Percentiles rank a stretch among this genome's conserved stretches.
Conservation (phyloP, 2,329 filamentous ascomycete genomes). For the Exophiala dermatitidis region DNA sequence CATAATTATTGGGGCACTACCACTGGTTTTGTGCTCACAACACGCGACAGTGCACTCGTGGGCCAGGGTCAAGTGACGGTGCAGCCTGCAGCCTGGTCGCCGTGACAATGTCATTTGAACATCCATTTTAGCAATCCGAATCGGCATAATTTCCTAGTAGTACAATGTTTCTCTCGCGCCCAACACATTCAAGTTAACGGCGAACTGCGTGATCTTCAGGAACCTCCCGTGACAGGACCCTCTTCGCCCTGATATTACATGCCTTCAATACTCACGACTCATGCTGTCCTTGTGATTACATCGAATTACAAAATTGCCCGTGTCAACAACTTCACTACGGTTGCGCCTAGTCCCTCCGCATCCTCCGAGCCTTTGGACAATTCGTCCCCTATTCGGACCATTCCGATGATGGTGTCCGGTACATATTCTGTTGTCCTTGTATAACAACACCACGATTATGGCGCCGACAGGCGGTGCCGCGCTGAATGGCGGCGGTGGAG, state of each 20-base stretch:
- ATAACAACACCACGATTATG: slow-evolving; percentile 42
- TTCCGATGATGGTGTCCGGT: slow-evolving; percentile 10
- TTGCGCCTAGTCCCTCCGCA: no score
- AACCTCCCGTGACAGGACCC: not conserved
- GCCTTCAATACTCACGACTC: not conserved
- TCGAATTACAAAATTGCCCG: no score
- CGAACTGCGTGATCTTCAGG: not conserved
- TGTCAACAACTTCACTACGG: no score
- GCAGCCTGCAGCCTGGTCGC: not conserved
- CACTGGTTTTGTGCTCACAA: no score
- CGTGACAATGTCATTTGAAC: not conserved
- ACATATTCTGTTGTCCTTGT: not conserved
- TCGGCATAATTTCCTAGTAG: not conserved
- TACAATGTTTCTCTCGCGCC: not conserved
- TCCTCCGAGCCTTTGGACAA: no score
- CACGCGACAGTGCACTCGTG: not conserved
- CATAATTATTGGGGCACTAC: not conserved
- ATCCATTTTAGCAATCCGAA: not conserved
- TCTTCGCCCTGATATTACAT: not conserved
- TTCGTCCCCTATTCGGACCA: not conserved
- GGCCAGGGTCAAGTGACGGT: not conserved
- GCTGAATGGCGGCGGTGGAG: slow-evolving; percentile 43
- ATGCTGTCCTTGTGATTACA: not conserved
- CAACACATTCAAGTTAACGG: not conserved
- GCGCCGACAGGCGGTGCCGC: slow-evolving; percentile 43